Evolutionary conservation across 306 rosid species (phyloP), one percentile per base, ranked within the genome.

Genomic region (Begonia peltatifolia): DNA sequence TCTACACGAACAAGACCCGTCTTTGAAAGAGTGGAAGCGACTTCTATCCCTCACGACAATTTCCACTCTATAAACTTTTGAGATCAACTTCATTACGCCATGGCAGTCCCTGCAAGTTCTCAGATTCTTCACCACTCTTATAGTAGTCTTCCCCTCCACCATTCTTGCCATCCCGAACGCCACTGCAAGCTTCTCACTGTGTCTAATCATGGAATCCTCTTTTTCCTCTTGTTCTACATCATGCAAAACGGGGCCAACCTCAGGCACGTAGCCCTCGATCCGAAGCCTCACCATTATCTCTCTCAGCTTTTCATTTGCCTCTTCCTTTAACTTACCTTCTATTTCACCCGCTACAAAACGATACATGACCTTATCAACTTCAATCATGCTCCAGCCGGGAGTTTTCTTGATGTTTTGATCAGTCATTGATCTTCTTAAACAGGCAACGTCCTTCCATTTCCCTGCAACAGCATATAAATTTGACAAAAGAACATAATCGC

Each of bases 141-240:
- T 71, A 56, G 42, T 71, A 56, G 42, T 49, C 63, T 58, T 75
- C 50, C 87, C 93, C 47, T 54, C 71, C 1, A 65, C 55, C 47
- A 79, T 61, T 68, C 83, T 79, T 7, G 76, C 79, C 53, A 89
- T 66, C 60, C 94, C 97, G 43, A 81, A 85, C 50, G 95, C 97
- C 42, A 77, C 77, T 11, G 95, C 94, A 62, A 89, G 88, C 67
- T 89, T 89, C 79, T 89, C 95, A 48, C 90, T 78, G 54, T 89
- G 95, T 62, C 71, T 65, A 51, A 73, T 72, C 69, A 85, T 81
- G 12, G 90, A 79, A 62, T 77, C 83, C 74, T 78, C 87, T 61
- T 78, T 89, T 36, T 84, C 97, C 66, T 89, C 95, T 52, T 66
- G 75, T 74, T 81, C 97, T 62, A 89, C 70, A 56, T 89, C 97